These are phyloP conservation scores for Penicillium sp. DNA, from an alignment of 2,329 filamentous ascomycete species.

Conservation along the genomic window DNA sequence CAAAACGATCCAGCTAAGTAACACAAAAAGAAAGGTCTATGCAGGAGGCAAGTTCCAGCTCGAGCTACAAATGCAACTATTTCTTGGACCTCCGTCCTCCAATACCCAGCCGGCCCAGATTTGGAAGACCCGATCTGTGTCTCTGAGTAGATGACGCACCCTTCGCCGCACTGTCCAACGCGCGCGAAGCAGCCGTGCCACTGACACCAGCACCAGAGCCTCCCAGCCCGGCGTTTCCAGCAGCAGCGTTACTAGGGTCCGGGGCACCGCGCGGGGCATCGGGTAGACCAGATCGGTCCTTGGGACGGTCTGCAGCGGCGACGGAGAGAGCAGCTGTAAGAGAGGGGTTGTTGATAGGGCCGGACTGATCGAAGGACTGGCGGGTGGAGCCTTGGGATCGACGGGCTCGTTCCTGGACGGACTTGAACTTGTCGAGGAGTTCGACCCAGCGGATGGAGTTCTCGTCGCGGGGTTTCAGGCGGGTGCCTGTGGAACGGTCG, in stretches of 20 bases:
- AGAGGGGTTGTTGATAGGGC: constrained; percentile 43
- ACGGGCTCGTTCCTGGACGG: constrained; percentile 81
- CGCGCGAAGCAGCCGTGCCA: constrained; percentile 46
- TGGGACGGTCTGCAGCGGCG: constrained; percentile 25
- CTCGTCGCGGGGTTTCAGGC: constrained; percentile 79
- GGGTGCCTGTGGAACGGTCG: constrained; percentile 64
- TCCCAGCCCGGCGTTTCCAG: constrained; percentile 37
- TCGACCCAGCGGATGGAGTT: constrained; percentile 86
- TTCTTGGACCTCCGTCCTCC: constrained; percentile 57
- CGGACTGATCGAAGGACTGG: constrained; percentile 48
- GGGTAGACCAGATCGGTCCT: constrained; percentile 31
- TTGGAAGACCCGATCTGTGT: constrained; percentile 61
- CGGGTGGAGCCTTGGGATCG: constrained; percentile 57
- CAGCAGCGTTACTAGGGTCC: constrained; percentile 22
- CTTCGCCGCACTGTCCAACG: constrained; percentile 16
- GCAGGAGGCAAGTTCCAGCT: not conserved
- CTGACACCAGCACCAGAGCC: constrained; percentile 12
- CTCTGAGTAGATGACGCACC: constrained; percentile 47
- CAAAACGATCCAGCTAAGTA: constrained; percentile 14
- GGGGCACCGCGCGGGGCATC: constrained; percentile 32
- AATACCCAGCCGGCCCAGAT: constrained; percentile 69
- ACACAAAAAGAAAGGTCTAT: not conserved
- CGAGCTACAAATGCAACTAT: constrained; percentile 16
- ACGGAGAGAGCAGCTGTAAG: constrained; percentile 32
- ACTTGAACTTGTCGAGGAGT: constrained; percentile 89